phyloP scores from a whole-genome alignment of 2,329 filamentous ascomycete genomes.

The Dichotomopilus funicola region DNA sequence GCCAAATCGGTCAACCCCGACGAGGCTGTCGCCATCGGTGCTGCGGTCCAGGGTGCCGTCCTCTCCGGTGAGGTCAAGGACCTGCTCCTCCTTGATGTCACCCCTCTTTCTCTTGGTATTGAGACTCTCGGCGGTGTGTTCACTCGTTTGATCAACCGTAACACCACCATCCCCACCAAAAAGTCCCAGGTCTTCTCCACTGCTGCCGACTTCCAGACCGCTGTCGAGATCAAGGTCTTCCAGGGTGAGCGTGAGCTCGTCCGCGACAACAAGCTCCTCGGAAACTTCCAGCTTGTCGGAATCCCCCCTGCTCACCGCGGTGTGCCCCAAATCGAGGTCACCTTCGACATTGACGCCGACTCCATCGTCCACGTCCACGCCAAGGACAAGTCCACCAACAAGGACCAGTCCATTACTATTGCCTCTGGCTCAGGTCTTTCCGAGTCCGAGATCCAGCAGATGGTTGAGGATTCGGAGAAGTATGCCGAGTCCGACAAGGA shows the following conservation, averaged over 20 bases:
- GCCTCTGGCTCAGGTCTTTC: conserved; percentile 95
- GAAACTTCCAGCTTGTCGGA: conserved; percentile 98
- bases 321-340: conserved; percentile 94
- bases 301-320: conserved; percentile 94
- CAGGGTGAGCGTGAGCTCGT: conserved; percentile 99
- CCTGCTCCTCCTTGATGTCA: conserved; percentile 90
- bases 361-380: conserved; percentile 96
- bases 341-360: conserved; percentile 97
- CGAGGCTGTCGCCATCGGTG: conserved; percentile 95
- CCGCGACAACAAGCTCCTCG: conserved; percentile 95
- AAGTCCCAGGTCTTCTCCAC: conserved; percentile 99
- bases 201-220: conserved; percentile 95
- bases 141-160: conserved; percentile 96
- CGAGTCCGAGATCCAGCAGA: conserved; percentile 88
- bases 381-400: conserved; percentile 98
- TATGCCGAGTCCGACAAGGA: conserved; percentile 94
- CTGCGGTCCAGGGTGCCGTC: conserved; percentile 93
- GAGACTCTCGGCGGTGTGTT: conserved; percentile 98
- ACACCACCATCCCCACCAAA: conserved; percentile 98
- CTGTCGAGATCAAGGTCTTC: conserved; percentile 99
- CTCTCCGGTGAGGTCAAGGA: conserved; percentile 96
- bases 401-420: conserved; percentile 99
- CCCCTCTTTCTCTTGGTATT: conserved; percentile 93
- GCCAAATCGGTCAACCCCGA: conserved; percentile 98
- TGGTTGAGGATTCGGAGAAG: conserved; percentile 97